These are phyloP conservation scores for Rhynchospora tenuis DNA, from an alignment of 176 grass and related monocot genomes.

Conservation along the genomic window DNA sequence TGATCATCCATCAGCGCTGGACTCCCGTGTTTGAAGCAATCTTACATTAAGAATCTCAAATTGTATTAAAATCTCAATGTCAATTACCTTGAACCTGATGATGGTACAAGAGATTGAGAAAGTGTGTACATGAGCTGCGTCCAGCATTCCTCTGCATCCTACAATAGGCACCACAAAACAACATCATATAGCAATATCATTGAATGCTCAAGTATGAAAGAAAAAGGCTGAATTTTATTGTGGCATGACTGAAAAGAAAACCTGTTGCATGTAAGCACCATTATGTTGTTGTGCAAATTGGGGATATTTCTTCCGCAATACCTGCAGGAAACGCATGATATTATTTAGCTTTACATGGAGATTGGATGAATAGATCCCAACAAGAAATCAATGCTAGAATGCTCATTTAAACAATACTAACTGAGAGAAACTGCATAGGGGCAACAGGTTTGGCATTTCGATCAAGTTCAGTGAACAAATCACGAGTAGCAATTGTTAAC, in stretches of 20 bases:
- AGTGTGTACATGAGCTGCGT: constrained; percentile 90
- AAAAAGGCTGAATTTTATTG: constrained; percentile 14
- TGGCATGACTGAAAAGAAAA: constrained; percentile 27
- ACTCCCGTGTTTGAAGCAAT: too few species aligned
- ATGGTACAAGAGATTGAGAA: constrained; percentile 72
- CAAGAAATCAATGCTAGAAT: constrained; percentile 8
- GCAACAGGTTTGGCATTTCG: constrained; percentile 69
- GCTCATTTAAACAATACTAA: constrained; percentile 32
- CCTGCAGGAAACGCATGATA: constrained; percentile 27
- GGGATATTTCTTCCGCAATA: constrained; percentile 90
- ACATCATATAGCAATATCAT: background rate
- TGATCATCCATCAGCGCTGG: too few species aligned
- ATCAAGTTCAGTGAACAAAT: constrained; percentile 95
- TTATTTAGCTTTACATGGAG: background rate
- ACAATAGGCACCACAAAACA: constrained; percentile 15
- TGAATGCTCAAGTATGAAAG: constrained; percentile 24
- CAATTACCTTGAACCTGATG: constrained; percentile 71
- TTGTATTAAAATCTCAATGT: background rate
- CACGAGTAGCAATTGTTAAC: constrained; percentile 88
- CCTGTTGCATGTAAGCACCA: constrained; percentile 99
- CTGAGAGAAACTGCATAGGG: constrained; percentile 86
- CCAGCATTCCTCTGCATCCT: constrained; percentile 99
- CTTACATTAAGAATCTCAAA: background rate
- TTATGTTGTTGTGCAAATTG: constrained; percentile 98
- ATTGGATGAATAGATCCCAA: background rate